Percentiles rank a stretch among this genome's conserved stretches.
phyloP scores from a whole-genome alignment of 2,329 filamentous ascomycete species.

The Tolypocladium endophyticum region DNA sequence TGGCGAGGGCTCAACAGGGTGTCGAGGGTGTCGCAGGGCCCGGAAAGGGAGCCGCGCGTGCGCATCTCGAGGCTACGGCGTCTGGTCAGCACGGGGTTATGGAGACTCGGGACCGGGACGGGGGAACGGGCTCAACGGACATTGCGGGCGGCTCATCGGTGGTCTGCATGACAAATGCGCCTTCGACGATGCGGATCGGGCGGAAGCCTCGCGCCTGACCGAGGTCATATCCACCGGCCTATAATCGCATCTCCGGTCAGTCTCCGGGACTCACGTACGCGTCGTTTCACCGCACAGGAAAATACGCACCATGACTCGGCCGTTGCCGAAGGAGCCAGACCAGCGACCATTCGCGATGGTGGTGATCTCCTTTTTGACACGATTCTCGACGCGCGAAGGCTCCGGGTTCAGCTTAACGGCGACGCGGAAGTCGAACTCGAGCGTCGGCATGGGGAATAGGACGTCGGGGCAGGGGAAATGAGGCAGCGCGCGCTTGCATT shows the following conservation, averaged over 20 bases:
- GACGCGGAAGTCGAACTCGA: conserved; percentile 40
- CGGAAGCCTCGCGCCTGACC: conserved; percentile 28
- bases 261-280: background rate
- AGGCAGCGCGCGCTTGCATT: conserved; percentile 24
- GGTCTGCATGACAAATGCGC: conserved; percentile 38
- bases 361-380: conserved; percentile 37
- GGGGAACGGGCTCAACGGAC: conserved; percentile 14
- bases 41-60: conserved; percentile 36
- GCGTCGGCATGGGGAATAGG: conserved; percentile 32
- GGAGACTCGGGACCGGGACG: background rate
- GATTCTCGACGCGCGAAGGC: conserved; percentile 29
- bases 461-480: conserved; percentile 31
- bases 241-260: conserved; percentile 5
- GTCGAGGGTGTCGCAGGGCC: conserved; percentile 32
- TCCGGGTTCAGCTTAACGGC: conserved; percentile 33
- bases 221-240: conserved; percentile 32
- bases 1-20: conserved; percentile 25
- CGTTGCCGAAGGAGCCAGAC: conserved; percentile 38
- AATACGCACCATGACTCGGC: conserved; percentile 32
- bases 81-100: background rate
- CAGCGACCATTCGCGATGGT: conserved; percentile 35
- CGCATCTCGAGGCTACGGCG: conserved; percentile 28
- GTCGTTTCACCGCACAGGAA: background rate
- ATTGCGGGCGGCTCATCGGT: conserved; percentile 35
- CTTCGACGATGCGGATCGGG: conserved; percentile 33